Percentiles rank a stretch among this genome's conserved stretches.
These are phyloP conservation scores for Calycina herbarum DNA, from an alignment of 2,329 filamentous ascomycete species.

Conservation along the genomic window DNA sequence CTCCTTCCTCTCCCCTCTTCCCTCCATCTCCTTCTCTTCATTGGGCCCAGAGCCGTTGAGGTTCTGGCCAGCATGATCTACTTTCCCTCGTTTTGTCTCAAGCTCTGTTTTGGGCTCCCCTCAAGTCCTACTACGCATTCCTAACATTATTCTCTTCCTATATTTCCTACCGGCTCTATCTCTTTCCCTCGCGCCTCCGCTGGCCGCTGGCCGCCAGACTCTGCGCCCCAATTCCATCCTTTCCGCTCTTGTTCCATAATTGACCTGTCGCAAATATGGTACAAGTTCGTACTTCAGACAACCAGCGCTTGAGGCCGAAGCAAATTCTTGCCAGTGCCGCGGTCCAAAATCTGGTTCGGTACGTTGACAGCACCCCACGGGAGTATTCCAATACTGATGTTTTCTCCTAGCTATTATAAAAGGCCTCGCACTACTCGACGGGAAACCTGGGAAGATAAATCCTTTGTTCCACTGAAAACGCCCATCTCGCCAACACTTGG, in stretches of 20 bases:
- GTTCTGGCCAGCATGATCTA: too few species aligned
- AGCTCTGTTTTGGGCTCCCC: too few species aligned
- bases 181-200: too few species aligned
- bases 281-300: neutral
- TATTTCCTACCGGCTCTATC: too few species aligned
- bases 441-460: neutral
- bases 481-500: neutral
- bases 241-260: neutral
- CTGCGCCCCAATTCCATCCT: neutral
- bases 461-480: neutral
- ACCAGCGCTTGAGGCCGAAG: constrained; percentile 9
- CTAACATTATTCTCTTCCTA: too few species aligned
- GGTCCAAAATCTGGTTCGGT: constrained; percentile 10
- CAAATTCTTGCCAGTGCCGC: constrained; percentile 13
- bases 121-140: too few species aligned
- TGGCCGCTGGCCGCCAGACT: too few species aligned
- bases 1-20: too few species aligned
- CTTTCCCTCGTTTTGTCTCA: too few species aligned
- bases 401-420: neutral
- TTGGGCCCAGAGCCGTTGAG: too few species aligned
- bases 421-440: neutral
- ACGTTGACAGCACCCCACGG: neutral
- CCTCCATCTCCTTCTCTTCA: too few species aligned
- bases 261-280: neutral
- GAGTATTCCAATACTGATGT: neutral